These are phyloP conservation scores for Ormosia semicastrata DNA, from an alignment of 306 rosid genomes.

Conservation along the genomic window DNA sequence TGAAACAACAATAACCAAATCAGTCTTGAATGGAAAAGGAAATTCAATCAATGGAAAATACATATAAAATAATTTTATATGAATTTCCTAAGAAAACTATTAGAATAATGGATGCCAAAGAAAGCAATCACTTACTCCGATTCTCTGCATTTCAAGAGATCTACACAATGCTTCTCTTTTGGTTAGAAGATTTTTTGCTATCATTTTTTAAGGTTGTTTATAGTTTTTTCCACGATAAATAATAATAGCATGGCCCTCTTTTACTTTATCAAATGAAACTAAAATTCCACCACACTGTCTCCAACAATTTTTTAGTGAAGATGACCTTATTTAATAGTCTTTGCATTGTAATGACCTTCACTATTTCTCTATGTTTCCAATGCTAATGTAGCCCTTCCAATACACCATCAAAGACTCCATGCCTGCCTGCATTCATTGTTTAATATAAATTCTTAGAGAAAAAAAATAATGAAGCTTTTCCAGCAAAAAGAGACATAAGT, in stretches of 20 bases:
- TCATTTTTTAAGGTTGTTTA: slow-evolving; percentile 42
- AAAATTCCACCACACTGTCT: slow-evolving; percentile 73
- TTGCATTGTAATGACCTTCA: slow-evolving; percentile 83
- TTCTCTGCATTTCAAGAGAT: slow-evolving; percentile 82
- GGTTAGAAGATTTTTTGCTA: slow-evolving; percentile 52
- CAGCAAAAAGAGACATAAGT: not conserved
- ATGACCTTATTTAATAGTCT: slow-evolving; percentile 50
- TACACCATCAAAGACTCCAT: slow-evolving; percentile 81
- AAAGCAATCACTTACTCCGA: slow-evolving; percentile 62
- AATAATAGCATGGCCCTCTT: slow-evolving; percentile 75
- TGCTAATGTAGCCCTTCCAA: slow-evolving; percentile 80
- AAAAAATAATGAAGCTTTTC: not conserved
- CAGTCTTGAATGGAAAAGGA: not conserved
- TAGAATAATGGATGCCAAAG: slow-evolving; percentile 14
- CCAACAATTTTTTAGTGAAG: slow-evolving; percentile 62
- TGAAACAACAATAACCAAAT: slow-evolving; percentile 34
- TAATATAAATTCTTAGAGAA: slow-evolving; percentile 4
- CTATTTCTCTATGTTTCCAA: slow-evolving; percentile 92
- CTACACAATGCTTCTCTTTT: slow-evolving; percentile 72
- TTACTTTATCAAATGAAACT: slow-evolving; percentile 70
- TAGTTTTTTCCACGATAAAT: slow-evolving; percentile 85
- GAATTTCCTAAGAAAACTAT: not conserved
- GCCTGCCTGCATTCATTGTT: slow-evolving; percentile 62
- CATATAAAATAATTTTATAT: not conserved
- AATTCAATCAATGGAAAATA: not conserved